phyloP scores from a whole-genome alignment of 2,329 filamentous ascomycete species.

The Trichoderma guizhouense region DNA sequence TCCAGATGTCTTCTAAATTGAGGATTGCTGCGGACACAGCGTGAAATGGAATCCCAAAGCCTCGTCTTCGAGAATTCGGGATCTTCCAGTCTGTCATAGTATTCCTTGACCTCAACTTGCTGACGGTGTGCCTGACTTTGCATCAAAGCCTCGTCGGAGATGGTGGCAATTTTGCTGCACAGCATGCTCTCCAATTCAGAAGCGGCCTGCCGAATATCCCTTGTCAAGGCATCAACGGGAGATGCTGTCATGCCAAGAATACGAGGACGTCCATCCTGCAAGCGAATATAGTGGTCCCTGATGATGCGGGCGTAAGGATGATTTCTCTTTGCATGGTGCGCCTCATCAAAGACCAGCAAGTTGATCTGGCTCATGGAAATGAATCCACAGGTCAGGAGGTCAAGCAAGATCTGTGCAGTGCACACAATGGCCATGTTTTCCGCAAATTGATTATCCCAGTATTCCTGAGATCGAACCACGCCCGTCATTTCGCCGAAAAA shows the following conservation, averaged over 20 bases:
- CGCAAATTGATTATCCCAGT: constrained; percentile 51
- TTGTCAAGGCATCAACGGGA: constrained; percentile 75
- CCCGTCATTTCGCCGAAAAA: constrained; percentile 68
- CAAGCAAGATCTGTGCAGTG: constrained; percentile 81
- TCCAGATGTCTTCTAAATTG: constrained; percentile 56
- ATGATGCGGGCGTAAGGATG: constrained; percentile 89
- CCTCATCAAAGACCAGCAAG: constrained; percentile 91
- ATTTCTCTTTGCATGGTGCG: constrained; percentile 91
- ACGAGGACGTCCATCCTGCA: constrained; percentile 55
- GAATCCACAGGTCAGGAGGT: constrained; percentile 75
- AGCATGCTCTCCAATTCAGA: constrained; percentile 72
- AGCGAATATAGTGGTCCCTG: constrained; percentile 72
- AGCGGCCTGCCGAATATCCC: constrained; percentile 66
- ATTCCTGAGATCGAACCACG: constrained; percentile 39
- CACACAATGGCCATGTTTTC: constrained; percentile 84
- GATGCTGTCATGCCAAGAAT: constrained; percentile 98
- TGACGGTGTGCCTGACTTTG: constrained; percentile 24
- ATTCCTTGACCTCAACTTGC: constrained; percentile 49
- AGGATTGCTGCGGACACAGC: constrained; percentile 38
- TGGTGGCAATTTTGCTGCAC: constrained; percentile 79
- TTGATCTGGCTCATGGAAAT: constrained; percentile 81
- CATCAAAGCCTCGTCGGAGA: constrained; percentile 38
- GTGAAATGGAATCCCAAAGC: constrained; percentile 57
- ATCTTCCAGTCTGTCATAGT: constrained; percentile 43
- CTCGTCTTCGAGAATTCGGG: constrained; percentile 56